These are phyloP conservation scores for Cymbopogon citratus DNA, from an alignment of 176 grass and related monocot genomes.

Conservation along the genomic window DNA sequence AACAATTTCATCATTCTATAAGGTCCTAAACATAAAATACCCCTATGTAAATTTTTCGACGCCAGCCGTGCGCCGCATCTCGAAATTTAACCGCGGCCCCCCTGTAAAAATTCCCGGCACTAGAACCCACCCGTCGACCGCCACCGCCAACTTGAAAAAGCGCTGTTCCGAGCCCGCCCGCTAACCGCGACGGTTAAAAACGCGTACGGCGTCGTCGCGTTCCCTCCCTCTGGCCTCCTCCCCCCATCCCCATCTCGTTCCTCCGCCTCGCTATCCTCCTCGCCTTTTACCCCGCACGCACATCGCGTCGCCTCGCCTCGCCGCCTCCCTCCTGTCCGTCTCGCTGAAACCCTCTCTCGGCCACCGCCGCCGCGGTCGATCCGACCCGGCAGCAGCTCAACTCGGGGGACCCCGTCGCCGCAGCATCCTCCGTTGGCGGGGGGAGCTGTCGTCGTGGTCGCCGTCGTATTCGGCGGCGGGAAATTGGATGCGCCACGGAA, in stretches of 20 bases:
- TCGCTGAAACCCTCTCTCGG: constrained; percentile 21
- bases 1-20: not conserved
- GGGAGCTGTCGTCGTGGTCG: not conserved
- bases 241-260: not conserved
- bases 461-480: not conserved
- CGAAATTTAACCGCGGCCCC: constrained; percentile 15
- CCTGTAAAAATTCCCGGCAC: constrained; percentile 1
- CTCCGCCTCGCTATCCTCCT: not conserved
- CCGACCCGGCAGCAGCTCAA: constrained; percentile 19
- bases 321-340: not conserved
- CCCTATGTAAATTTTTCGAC: not conserved
- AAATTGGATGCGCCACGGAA: constrained; percentile 7
- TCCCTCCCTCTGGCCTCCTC: constrained; percentile 33
- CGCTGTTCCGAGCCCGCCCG: not conserved
- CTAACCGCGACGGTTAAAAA: constrained; percentile 52
- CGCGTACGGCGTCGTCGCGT: constrained; percentile 42
- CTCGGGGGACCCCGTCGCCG: not conserved
- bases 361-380: constrained; percentile 21
- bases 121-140: not conserved
- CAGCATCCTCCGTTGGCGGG: not conserved
- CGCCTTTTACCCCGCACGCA: not conserved
- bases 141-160: not conserved
- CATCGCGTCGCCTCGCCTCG: not conserved
- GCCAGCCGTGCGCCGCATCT: not conserved
- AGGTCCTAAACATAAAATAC: not conserved